These are phyloP conservation scores for Boletus huronensis DNA, from an alignment of 768 basidiomycete genomes.

Conservation along the genomic window DNA sequence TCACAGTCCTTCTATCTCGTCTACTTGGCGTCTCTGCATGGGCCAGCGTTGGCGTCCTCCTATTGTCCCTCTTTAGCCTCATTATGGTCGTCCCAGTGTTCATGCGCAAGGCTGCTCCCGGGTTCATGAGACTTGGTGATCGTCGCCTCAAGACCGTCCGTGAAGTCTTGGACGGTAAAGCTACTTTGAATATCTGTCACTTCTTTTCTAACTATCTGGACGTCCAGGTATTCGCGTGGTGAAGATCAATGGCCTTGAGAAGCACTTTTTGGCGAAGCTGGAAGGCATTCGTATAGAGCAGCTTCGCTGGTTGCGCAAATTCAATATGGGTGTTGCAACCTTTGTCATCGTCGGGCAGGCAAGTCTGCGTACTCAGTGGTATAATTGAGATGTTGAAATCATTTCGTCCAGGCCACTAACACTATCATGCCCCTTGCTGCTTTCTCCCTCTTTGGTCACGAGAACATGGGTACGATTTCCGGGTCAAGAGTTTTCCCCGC, in stretches of 20 bases:
- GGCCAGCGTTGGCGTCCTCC: conserved; percentile 28
- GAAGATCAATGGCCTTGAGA: conserved; percentile 29
- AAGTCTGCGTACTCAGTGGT: background rate
- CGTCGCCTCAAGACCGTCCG: conserved; percentile 28
- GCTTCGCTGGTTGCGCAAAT: conserved; percentile 24
- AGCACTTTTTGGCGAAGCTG: conserved; percentile 21
- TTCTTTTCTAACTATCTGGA: background rate
- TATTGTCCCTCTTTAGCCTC: conserved; percentile 22
- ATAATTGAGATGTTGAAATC: conserved; percentile 1
- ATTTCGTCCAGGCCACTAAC: conserved; percentile 18
- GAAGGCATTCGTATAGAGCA: conserved; percentile 24
- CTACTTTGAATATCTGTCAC: background rate
- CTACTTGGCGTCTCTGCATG: conserved; percentile 29
- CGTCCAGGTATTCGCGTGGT: conserved; percentile 24
- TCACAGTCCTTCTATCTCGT: conserved; percentile 24
- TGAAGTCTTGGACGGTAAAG: conserved; percentile 27
- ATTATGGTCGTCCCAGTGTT: conserved; percentile 31
- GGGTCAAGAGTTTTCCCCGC: conserved; percentile 27
- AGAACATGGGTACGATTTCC: conserved; percentile 23
- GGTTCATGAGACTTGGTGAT: conserved; percentile 28
- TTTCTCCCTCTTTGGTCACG: conserved; percentile 28
- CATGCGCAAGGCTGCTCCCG: conserved; percentile 30
- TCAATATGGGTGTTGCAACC: conserved; percentile 21
- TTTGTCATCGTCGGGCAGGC: conserved; percentile 29
- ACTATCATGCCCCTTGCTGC: conserved; percentile 32